Conservation (phyloP, 345 rosid genomes). For the Murraya koenigii region DNA sequence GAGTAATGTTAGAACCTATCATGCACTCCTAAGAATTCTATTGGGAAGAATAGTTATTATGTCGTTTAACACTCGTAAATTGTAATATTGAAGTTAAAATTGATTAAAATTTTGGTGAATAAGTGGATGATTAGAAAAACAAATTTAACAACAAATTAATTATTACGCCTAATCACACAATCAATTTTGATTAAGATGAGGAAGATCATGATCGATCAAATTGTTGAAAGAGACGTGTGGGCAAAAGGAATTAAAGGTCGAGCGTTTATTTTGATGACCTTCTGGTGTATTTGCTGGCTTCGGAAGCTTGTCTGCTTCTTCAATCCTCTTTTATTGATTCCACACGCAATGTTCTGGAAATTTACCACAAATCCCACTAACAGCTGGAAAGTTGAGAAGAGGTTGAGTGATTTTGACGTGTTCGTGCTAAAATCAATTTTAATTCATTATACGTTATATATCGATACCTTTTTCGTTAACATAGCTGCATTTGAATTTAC, state of each 20-base stretch:
- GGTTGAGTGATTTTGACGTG: slow-evolving; percentile 3
- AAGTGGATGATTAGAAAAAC: too few relatives aligned
- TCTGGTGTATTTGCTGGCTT: slow-evolving; percentile 7
- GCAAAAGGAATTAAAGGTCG: neutral
- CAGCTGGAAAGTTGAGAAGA: slow-evolving; percentile 11
- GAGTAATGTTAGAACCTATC: too few relatives aligned
- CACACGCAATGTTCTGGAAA: slow-evolving; percentile 11
- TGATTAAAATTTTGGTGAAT: too few relatives aligned
- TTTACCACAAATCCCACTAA: neutral
- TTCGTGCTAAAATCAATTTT: neutral
- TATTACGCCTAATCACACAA: neutral
- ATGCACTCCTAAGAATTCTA: too few relatives aligned
- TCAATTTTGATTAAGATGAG: neutral
- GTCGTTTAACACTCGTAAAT: too few relatives aligned
- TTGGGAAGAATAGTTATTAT: too few relatives aligned
- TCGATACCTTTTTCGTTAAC: neutral
- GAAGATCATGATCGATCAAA: neutral
- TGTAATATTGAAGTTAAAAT: too few relatives aligned
- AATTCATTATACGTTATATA: neutral
- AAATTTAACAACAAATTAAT: too few relatives aligned
- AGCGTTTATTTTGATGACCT: slow-evolving; percentile 15
- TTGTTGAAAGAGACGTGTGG: slow-evolving; percentile 5
- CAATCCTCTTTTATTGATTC: neutral
- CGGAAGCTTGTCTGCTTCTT: slow-evolving; percentile 2
- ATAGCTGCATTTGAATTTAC: too few relatives aligned